Conservation (phyloP, 768 basidiomycete species). For the Xanthoconium stramineum region DNA sequence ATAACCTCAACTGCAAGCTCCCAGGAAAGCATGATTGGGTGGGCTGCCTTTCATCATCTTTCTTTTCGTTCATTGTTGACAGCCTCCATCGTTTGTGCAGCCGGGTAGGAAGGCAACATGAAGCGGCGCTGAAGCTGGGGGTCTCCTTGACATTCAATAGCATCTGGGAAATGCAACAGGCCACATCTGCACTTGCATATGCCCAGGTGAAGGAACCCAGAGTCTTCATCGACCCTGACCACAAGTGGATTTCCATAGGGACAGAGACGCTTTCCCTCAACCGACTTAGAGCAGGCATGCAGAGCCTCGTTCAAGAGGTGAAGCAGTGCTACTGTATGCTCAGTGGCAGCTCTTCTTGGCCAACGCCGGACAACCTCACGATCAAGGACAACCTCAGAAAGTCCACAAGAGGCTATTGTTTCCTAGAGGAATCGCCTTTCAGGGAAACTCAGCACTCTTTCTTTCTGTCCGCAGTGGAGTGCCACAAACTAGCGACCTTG, state of each 20-base stretch:
- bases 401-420: not conserved
- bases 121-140: not conserved
- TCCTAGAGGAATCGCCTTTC: not conserved
- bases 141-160: not conserved
- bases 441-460: not conserved
- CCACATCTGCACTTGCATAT: not conserved
- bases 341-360: not conserved
- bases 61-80: not conserved
- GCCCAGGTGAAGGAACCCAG: constrained; percentile 1
- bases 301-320: not conserved
- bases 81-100: not conserved
- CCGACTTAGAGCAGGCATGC: not conserved
- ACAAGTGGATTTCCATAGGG: not conserved
- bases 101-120: not conserved
- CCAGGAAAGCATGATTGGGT: not conserved
- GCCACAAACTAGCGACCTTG: not conserved
- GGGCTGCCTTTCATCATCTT: not conserved
- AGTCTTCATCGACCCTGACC: not conserved
- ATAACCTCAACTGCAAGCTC: not conserved
- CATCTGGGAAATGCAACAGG: constrained; percentile 9
- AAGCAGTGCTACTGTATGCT: not conserved
- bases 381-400: not conserved
- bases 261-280: not conserved
- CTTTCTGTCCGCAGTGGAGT: not conserved
- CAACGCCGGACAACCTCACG: rapidly evolving